These are phyloP conservation scores for Trichothecium sympodiale DNA, from an alignment of 2,329 filamentous ascomycete genomes.

Conservation along the genomic window DNA sequence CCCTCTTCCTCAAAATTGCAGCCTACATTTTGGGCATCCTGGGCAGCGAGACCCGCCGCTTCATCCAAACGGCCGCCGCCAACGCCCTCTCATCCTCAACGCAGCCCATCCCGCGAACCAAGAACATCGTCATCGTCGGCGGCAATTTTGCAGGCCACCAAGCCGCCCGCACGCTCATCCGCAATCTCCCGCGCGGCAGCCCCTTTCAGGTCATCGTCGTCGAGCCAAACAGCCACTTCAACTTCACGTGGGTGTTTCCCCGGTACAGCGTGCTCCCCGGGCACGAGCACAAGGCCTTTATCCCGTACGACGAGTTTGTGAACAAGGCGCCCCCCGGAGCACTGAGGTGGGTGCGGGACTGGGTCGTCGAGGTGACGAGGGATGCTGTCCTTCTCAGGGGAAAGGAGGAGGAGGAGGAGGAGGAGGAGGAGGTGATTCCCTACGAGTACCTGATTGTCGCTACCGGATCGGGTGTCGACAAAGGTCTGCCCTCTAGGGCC, in stretches of 20 bases:
- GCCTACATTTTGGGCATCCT: too few species aligned
- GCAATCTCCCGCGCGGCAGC: conserved; percentile 30
- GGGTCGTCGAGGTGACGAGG: conserved; percentile 24
- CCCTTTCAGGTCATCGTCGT: conserved; percentile 37
- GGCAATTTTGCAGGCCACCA: conserved; percentile 42
- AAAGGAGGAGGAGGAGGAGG: conserved; percentile 27
- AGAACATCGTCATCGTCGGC: conserved; percentile 38
- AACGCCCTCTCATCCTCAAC: too few species aligned
- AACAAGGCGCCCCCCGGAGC: conserved; percentile 16
- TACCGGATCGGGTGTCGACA: conserved; percentile 37
- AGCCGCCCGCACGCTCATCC: conserved; percentile 28
- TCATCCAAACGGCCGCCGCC: too few species aligned
- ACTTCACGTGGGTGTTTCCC: conserved; percentile 37
- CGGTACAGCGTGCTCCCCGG: conserved; percentile 28
- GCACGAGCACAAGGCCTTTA: conserved; percentile 48
- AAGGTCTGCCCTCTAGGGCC: conserved; percentile 36
- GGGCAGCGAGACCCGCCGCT: too few species aligned
- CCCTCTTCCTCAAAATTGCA: too few species aligned
- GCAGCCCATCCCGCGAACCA: neutral
- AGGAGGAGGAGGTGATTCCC: conserved; percentile 30
- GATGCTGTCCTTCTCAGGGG: conserved; percentile 27
- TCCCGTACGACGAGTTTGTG: conserved; percentile 39
- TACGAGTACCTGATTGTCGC: conserved; percentile 48
- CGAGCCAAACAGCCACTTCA: conserved; percentile 44
- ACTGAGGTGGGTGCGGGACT: conserved; percentile 29